Evolutionary conservation across 1,139 yeast species (phyloP), one percentile per base, ranked within the genome.

Genomic region (Hyphopichia wangnamkhiaoensis): DNA sequence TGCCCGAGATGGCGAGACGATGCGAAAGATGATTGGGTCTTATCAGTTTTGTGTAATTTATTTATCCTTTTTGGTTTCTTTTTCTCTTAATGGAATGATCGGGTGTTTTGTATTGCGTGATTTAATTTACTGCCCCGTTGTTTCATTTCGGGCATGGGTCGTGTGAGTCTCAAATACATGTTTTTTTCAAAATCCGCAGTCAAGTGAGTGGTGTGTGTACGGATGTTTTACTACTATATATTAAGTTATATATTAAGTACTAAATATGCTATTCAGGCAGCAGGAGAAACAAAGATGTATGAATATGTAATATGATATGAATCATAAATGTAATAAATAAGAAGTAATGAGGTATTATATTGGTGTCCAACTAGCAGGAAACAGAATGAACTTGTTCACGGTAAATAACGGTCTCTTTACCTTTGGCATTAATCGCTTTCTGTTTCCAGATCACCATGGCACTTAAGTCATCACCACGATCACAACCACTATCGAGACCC

Each of bases 401-500:
- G 40, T 58, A 59, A 15, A 54, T 26, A 7, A 50, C 37, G 5
- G 39, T 38, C 3, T 37, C 37, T 4, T 40, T 44, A 4, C 47
- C 52, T 18, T 47, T 47, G 17, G 50, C 47, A 3, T 49, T 49
- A 13, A 33, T n/a, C 14, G 18, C 41, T 30, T 32, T 8, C 31
- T 50, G 54, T 17, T 49, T 45, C 71, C 70, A 74, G 13, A 82
- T 56, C 8, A 85, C 75, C 59, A 82, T 65, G 0, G 94, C 95
- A 30, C 84, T 75, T 42, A 91, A 70, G 40, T 72, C 59, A 9
- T 80, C 84, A 2, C 96, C 97, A 44, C 77, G 75, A 46, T 81
- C 86, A 63, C 98, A 91, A 2, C 87, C 87, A 9, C 88, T 70
- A 56, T 91, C 98, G 31, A 91, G 64, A 0, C 97, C 98, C 51